Evolutionary conservation across 805 yeast species (phyloP).

Genomic region (Clavispora carvajalis): DNA sequence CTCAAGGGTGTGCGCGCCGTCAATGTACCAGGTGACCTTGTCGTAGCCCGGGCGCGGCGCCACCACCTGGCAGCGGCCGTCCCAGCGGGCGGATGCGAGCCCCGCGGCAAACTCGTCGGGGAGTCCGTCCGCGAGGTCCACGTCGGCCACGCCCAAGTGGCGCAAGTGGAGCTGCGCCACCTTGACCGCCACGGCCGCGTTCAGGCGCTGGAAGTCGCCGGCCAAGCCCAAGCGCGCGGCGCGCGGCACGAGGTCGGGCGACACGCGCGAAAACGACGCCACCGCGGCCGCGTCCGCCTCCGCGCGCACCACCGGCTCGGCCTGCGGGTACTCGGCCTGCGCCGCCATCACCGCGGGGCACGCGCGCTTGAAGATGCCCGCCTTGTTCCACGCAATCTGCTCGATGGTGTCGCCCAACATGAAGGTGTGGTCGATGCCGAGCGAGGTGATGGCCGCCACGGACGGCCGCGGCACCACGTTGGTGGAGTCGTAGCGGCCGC

Average conservation of each 20-base stretch:
- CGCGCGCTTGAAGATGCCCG: slow-evolving; percentile 78
- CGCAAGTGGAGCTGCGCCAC: slow-evolving; percentile 59
- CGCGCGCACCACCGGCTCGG: slow-evolving; percentile 49
- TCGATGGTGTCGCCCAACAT: slow-evolving; percentile 83
- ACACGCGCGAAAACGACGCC: slow-evolving; percentile 46
- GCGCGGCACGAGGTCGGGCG: slow-evolving; percentile 33
- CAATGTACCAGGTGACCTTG: slow-evolving; percentile 71
- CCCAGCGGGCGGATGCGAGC: slow-evolving; percentile 70
- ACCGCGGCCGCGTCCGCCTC: slow-evolving; percentile 64
- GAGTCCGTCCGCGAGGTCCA: slow-evolving; percentile 23
- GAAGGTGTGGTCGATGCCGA: slow-evolving; percentile 89
- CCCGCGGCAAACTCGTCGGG: slow-evolving; percentile 55
- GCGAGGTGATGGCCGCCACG: slow-evolving; percentile 76
- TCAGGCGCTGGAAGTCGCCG: slow-evolving; percentile 78
- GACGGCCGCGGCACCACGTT: slow-evolving; percentile 76
- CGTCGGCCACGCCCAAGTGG: slow-evolving; percentile 37
- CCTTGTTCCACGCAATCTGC: slow-evolving; percentile 93
- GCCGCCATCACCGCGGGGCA: slow-evolving; percentile 63
- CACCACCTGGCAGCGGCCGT: slow-evolving; percentile 89
- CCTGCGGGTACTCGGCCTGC: slow-evolving; percentile 47
- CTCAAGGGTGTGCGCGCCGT: slow-evolving; percentile 95
- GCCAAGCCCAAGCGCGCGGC: slow-evolving; percentile 61
- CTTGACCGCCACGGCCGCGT: slow-evolving; percentile 83
- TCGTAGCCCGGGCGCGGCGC: slow-evolving; percentile 35
- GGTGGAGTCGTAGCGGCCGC: slow-evolving; percentile 97